Base-by-base conservation (phyloP, 164 flowering plant genomes). In the Umbellularia californica region DNA sequence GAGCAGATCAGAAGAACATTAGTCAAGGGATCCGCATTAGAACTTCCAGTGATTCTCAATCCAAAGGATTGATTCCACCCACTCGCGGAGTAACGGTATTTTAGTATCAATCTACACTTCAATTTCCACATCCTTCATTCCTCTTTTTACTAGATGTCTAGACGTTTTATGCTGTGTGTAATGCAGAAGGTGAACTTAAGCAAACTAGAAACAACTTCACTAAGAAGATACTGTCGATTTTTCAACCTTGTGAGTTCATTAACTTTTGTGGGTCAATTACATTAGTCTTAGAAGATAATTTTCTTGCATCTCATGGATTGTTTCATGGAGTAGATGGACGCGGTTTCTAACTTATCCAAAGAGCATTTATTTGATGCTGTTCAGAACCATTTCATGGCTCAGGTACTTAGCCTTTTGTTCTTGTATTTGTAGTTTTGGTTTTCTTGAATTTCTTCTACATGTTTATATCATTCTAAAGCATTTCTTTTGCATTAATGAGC, bases 361-460 rank as follows among this genome's bases (percentile, higher is more conserved):
- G 95, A 93, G 82, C 91, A 95, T 75, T 83, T 93, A 66, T 76
- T 91, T 33, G 97, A 95, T 81, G 85, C 85, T 75, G 99, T 95
- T 70, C 94, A 92, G 74, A 86, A 91, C 88, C 99, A 95, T 84
- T 95, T 95, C 74, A 85, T 90, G 92, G 88, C 97, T 20, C 97
- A 90, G 99, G 99, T 95, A 85, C 23, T 22, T 24, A 3, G n/a
- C 20, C 12, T 17, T 55, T 14, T 5, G 6, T 14, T 55, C 60
- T 17, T 17, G n/a, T 19, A 55, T 15, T 55, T 17, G 12, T 20
- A 55, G n/a, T 20, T 15, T 55, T 12, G 60, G n/a, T 15, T 55
- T 55, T 15, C n/a, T 20, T 55, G 60, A 55, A 55, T 55, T 4
- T 17, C 17, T 55, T 15, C 60, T 55, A 55, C 60, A 12, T 17